phyloP scores from a whole-genome alignment of 805 yeast species.

The Limtongia smithiae region DNA sequence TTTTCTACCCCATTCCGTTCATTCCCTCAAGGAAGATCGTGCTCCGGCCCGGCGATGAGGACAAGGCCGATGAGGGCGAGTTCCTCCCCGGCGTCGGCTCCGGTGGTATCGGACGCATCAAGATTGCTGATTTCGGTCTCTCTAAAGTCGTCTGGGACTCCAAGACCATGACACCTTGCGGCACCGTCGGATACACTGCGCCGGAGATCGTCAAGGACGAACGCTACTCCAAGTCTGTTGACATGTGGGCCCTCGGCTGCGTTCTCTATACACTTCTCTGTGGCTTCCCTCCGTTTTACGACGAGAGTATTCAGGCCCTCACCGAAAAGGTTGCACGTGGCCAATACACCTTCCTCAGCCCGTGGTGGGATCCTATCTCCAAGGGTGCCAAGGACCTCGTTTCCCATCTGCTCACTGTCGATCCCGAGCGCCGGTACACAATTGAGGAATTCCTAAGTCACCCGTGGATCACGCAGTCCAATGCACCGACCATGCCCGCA shows the following conservation, averaged over 20 bases:
- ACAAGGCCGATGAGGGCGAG: conserved; percentile 79
- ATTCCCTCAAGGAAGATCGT: conserved; percentile 38
- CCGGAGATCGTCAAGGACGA: conserved; percentile 97
- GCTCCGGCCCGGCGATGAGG: conserved; percentile 41
- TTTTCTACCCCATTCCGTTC: conserved; percentile 56
- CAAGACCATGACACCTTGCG: conserved; percentile 95
- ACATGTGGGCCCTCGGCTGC: conserved; percentile 99
- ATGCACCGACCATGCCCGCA: conserved; percentile 33
- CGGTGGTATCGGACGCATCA: conserved; percentile 85
- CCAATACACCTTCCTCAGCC: conserved; percentile 67
- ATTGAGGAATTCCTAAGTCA: conserved; percentile 68
- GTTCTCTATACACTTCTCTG: conserved; percentile 88
- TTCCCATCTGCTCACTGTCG: conserved; percentile 62
- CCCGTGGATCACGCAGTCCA: conserved; percentile 61
- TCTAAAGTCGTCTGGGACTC: conserved; percentile 86
- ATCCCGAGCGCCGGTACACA: conserved; percentile 63
- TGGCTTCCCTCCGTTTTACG: conserved; percentile 97
- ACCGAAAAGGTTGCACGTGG: conserved; percentile 80
- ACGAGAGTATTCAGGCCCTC: conserved; percentile 67
- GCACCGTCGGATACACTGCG: conserved; percentile 97
- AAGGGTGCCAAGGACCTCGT: conserved; percentile 67
- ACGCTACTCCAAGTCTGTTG: conserved; percentile 87
- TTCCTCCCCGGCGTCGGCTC: conserved; percentile 81
- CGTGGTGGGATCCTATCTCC: conserved; percentile 88
- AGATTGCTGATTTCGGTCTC: conserved; percentile 92